These are phyloP conservation scores for Neurospora sp. DNA, from an alignment of 495 filamentous ascomycete genomes.

Conservation along the genomic window DNA sequence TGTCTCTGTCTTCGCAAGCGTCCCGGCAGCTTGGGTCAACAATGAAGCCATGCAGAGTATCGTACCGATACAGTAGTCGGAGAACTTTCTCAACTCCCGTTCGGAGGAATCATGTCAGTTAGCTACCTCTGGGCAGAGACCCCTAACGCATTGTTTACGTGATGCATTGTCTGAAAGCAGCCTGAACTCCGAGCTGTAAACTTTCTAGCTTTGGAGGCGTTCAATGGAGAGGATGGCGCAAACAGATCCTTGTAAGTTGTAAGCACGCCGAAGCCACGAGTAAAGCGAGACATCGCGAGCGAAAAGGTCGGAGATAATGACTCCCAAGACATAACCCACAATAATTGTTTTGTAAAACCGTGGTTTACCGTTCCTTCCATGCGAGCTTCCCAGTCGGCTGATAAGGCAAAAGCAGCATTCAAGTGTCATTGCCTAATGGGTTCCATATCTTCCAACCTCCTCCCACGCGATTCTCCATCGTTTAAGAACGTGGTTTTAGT, in stretches of 20 bases:
- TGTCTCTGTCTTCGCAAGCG: too few relatives aligned
- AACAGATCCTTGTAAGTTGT: constrained; percentile 18
- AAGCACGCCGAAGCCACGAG: constrained; percentile 8
- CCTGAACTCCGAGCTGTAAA: background rate
- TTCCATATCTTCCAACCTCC: background rate
- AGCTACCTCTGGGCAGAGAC: background rate
- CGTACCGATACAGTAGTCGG: background rate
- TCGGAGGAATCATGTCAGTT: background rate
- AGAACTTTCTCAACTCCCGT: background rate
- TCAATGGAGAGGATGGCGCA: constrained; percentile 10
- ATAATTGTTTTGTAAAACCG: background rate
- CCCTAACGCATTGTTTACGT: background rate
- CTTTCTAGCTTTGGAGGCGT: background rate
- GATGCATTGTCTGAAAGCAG: background rate
- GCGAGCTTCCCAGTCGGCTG: background rate
- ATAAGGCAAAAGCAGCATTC: background rate
- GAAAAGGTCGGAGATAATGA: background rate
- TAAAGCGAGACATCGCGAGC: background rate
- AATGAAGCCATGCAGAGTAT: too few relatives aligned
- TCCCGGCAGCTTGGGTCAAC: background rate
- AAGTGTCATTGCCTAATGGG: background rate
- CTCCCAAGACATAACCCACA: background rate
- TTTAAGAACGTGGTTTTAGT: background rate
- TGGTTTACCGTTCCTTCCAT: background rate
- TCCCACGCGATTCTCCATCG: background rate